Evolutionary conservation across 2,329 filamentous ascomycete genomes (phyloP).

Genomic region (Alternaria arborescens): DNA sequence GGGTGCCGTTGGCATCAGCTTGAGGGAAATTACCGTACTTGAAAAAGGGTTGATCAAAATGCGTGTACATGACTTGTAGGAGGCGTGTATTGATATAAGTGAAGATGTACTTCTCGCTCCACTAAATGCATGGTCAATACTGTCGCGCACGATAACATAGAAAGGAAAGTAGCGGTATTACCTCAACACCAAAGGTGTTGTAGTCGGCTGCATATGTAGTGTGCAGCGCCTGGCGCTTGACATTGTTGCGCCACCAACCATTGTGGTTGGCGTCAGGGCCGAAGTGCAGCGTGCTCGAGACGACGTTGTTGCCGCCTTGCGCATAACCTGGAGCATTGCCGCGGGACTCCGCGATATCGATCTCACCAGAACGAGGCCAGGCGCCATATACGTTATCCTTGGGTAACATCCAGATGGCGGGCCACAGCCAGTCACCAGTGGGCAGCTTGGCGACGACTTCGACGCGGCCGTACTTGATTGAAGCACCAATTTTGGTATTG

Average conservation of each 20-base stretch:
- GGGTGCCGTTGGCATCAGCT: conserved; percentile 70
- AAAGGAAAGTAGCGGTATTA: conserved; percentile 11
- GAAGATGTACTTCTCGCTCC: conserved; percentile 88
- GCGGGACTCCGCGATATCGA: conserved; percentile 81
- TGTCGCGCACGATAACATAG: background rate
- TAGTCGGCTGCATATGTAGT: conserved; percentile 74
- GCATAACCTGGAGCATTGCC: conserved; percentile 82
- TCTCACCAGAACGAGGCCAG: conserved; percentile 84
- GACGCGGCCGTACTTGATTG: conserved; percentile 81
- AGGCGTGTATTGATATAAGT: conserved; percentile 84
- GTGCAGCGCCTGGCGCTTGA: conserved; percentile 77
- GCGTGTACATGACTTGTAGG: conserved; percentile 80
- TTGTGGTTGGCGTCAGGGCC: conserved; percentile 76
- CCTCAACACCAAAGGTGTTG: conserved; percentile 81
- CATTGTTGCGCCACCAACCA: conserved; percentile 84
- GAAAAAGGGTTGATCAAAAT: conserved; percentile 74
- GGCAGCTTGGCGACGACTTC: conserved; percentile 82
- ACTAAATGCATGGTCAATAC: conserved; percentile 51
- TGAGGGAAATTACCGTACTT: conserved; percentile 72
- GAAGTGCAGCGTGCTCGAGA: conserved; percentile 83
- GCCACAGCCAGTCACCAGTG: conserved; percentile 86
- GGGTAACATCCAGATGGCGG: conserved; percentile 91
- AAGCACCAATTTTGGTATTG: conserved; percentile 74
- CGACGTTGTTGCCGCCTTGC: conserved; percentile 82
- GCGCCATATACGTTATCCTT: conserved; percentile 74